Conservation (phyloP, 2,329 filamentous ascomycete genomes). For the Ascochyta lentis region DNA sequence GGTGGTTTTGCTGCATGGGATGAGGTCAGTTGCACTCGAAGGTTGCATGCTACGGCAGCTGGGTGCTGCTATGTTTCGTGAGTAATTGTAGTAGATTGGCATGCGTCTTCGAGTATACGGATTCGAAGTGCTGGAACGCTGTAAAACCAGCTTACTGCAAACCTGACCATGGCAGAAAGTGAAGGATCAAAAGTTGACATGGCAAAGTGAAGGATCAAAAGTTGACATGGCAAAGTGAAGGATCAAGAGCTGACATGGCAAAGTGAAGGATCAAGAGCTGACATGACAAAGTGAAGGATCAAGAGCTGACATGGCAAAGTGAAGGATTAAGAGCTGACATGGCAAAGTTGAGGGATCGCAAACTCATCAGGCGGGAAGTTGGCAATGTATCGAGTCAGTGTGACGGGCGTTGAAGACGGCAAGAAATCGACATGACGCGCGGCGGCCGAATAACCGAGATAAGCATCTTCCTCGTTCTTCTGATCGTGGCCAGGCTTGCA, state of each 20-base stretch:
- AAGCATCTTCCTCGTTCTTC: not conserved
- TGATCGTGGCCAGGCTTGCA: not conserved
- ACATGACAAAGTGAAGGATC: too few species aligned
- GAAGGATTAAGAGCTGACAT: not conserved
- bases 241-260: not conserved
- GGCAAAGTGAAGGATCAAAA: too few species aligned
- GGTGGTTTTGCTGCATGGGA: too few species aligned
- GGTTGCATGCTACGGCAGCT: too few species aligned
- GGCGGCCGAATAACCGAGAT: not conserved
- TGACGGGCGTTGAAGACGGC: not conserved
- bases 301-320: not conserved
- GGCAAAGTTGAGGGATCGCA: not conserved
- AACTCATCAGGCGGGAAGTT: not conserved
- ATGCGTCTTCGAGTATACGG: too few species aligned
- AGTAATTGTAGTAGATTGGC: too few species aligned
- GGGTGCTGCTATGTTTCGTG: too few species aligned
- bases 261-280: not conserved
- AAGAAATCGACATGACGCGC: constrained; percentile 7
- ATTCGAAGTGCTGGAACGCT: too few species aligned
- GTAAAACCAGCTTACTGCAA: too few species aligned
- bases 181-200: too few species aligned
- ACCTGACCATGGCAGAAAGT: too few species aligned
- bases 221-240: not conserved
- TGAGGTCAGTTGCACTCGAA: too few species aligned
- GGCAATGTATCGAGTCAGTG: not conserved